These are phyloP conservation scores for Aspergillus sojae DNA, from an alignment of 2,329 filamentous ascomycete species.

Conservation along the genomic window DNA sequence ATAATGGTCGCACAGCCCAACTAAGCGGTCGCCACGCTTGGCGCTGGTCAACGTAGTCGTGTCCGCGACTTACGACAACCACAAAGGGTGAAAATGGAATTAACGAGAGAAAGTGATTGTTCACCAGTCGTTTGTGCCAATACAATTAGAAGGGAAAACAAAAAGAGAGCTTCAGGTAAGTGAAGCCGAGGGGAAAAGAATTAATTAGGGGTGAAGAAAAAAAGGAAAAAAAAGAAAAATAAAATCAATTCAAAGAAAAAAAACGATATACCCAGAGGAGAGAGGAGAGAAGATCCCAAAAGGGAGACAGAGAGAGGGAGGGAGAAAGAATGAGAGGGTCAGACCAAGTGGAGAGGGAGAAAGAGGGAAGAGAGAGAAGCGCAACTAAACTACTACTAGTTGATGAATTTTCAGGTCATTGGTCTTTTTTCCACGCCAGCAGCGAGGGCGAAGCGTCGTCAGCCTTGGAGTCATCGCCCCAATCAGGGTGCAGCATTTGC, in stretches of 20 bases:
- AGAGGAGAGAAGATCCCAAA: slow-evolving; percentile 17
- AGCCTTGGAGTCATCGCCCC: slow-evolving; percentile 35
- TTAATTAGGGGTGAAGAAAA: slow-evolving; percentile 2
- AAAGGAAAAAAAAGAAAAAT: neutral
- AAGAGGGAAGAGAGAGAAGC: slow-evolving; percentile 14
- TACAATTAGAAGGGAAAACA: neutral
- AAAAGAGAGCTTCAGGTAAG: slow-evolving; percentile 3
- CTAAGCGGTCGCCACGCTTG: slow-evolving; percentile 30
- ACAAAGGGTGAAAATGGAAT: slow-evolving; percentile 5
- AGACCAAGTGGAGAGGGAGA: slow-evolving; percentile 17
- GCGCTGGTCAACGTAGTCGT: slow-evolving; percentile 24
- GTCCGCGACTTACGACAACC: slow-evolving; percentile 29
- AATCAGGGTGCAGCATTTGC: slow-evolving; percentile 36
- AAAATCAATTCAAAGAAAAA: slow-evolving; percentile 10
- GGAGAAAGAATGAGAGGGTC: slow-evolving; percentile 14
- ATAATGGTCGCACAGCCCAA: slow-evolving; percentile 29
- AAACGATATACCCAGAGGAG: slow-evolving; percentile 1
- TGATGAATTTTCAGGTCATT: slow-evolving; percentile 16
- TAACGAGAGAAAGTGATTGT: slow-evolving; percentile 5
- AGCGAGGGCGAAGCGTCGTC: slow-evolving; percentile 38
- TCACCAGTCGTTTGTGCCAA: neutral
- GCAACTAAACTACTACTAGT: slow-evolving; percentile 1
- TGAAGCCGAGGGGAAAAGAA: neutral
- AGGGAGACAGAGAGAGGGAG: slow-evolving; percentile 8
- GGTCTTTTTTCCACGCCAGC: slow-evolving; percentile 23